A percentile compares a stretch with the other conserved stretches of the same genome.
These are phyloP conservation scores for Macrophomina tecta DNA, from an alignment of 2,329 filamentous ascomycete genomes.

Conservation along the genomic window DNA sequence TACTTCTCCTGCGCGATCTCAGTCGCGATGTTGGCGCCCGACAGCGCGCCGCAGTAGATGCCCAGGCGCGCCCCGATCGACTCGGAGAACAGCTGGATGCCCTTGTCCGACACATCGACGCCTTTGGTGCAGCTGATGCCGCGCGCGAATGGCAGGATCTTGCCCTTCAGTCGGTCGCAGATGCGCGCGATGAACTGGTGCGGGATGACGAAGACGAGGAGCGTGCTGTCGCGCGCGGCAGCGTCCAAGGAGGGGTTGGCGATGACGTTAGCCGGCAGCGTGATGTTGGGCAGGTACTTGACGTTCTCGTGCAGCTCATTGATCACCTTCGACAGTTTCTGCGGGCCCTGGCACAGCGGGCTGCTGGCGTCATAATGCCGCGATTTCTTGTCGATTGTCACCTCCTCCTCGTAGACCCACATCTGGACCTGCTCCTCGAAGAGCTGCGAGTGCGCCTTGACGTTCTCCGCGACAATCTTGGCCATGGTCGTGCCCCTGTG, in stretches of 20 bases:
- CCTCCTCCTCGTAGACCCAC: conserved; percentile 98
- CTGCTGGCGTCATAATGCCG: conserved; percentile 73
- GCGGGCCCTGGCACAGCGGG: conserved; percentile 51
- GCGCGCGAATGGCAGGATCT: conserved; percentile 89
- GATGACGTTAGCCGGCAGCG: conserved; percentile 80
- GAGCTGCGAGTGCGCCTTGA: conserved; percentile 73
- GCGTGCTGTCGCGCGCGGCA: conserved; percentile 81
- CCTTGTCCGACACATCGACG: conserved; percentile 86
- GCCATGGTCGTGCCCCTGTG: conserved; percentile 91
- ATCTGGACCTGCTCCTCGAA: conserved; percentile 94
- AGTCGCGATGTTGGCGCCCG: conserved; percentile 92
- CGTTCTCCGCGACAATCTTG: conserved; percentile 96
- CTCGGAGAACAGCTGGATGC: conserved; percentile 90
- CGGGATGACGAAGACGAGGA: conserved; percentile 94
- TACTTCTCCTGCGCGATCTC: conserved; percentile 97
- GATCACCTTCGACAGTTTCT: conserved; percentile 91
- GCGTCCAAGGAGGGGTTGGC: conserved; percentile 83
- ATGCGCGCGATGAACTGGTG: conserved; percentile 94
- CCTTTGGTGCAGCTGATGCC: conserved; percentile 99
- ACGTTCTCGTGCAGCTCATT: conserved; percentile 94
- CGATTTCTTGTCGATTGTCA: conserved; percentile 73
- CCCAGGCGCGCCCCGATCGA: conserved; percentile 88
- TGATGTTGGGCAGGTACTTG: conserved; percentile 93
- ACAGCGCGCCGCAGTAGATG: conserved; percentile 96
- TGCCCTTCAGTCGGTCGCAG: conserved; percentile 81